phyloP scores from a whole-genome alignment of 2,329 filamentous ascomycete species.

The Talaromyces pinophilus region DNA sequence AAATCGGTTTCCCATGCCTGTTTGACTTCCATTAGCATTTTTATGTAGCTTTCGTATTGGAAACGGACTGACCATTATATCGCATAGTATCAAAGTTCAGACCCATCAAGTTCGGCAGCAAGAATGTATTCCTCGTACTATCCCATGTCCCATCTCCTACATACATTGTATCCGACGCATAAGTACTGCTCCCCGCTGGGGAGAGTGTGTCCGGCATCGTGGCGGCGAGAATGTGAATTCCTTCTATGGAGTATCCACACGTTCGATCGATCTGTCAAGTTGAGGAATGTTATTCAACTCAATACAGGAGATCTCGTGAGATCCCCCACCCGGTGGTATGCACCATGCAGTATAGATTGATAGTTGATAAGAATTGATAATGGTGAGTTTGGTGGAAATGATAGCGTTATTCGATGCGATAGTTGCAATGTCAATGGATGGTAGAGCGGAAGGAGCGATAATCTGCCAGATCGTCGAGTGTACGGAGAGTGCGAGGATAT shows the following conservation, averaged over 20 bases:
- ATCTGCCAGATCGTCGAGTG: neutral
- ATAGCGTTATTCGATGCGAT: neutral
- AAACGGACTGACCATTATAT: conserved; percentile 59
- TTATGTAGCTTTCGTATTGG: conserved; percentile 11
- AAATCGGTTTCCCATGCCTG: conserved; percentile 69
- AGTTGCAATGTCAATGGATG: neutral
- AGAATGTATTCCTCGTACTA: conserved; percentile 60
- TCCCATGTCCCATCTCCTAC: conserved; percentile 70
- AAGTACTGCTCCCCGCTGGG: conserved; percentile 61
- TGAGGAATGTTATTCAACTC: conserved; percentile 42
- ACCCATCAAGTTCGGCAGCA: conserved; percentile 65
- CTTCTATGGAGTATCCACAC: conserved; percentile 20
- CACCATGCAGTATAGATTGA: conserved; percentile 38
- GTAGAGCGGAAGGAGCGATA: neutral
- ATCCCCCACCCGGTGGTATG: conserved; percentile 47
- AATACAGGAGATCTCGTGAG: conserved; percentile 47
- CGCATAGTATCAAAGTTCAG: conserved; percentile 67
- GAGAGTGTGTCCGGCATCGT: conserved; percentile 49
- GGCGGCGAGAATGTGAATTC: conserved; percentile 9
- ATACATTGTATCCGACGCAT: conserved; percentile 61
- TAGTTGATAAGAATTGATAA: neutral
- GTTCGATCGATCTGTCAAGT: conserved; percentile 28
- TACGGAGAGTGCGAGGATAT: neutral
- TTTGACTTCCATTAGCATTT: neutral
- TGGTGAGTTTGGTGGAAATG: neutral